Evolutionary conservation across 78 protist species (phyloP).

Genomic region (Planoprotostelium fungivorum): DNA sequence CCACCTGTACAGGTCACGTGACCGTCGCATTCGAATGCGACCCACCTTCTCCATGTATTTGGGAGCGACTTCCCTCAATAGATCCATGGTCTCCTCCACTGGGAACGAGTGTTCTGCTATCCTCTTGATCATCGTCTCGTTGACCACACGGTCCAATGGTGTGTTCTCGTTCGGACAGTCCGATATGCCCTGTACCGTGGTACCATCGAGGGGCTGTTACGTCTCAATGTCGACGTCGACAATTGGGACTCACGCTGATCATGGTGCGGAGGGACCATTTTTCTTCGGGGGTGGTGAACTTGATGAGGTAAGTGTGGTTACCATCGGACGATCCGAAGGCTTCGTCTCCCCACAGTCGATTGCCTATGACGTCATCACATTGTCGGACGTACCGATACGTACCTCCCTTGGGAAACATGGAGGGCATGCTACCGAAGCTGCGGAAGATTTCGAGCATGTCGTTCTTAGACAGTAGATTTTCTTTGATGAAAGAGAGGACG

Average conservation of each 20-base stretch:
- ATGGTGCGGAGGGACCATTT: neutral
- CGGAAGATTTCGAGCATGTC: neutral
- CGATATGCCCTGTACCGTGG: neutral
- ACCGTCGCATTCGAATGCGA: neutral
- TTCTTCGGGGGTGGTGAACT: neutral
- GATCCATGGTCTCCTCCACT: neutral
- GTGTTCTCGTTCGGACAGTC: neutral
- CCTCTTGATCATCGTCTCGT: neutral
- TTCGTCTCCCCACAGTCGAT: constrained; percentile 13
- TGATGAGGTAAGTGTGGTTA: neutral
- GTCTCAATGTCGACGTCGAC: neutral
- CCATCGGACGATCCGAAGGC: constrained; percentile 5
- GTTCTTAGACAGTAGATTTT: neutral
- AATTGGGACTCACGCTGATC: neutral
- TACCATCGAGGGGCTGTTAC: neutral
- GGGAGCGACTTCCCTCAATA: neutral
- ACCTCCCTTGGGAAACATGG: constrained; percentile 23
- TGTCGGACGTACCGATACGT: neutral
- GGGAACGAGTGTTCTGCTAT: neutral
- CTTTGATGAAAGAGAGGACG: neutral
- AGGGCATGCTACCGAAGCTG: neutral
- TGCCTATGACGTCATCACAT: neutral
- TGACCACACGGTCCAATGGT: neutral
- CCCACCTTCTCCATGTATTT: neutral
- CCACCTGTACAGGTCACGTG: neutral